Conservation (phyloP, 2,329 filamentous ascomycete species). For the Botrytis cinerea region DNA sequence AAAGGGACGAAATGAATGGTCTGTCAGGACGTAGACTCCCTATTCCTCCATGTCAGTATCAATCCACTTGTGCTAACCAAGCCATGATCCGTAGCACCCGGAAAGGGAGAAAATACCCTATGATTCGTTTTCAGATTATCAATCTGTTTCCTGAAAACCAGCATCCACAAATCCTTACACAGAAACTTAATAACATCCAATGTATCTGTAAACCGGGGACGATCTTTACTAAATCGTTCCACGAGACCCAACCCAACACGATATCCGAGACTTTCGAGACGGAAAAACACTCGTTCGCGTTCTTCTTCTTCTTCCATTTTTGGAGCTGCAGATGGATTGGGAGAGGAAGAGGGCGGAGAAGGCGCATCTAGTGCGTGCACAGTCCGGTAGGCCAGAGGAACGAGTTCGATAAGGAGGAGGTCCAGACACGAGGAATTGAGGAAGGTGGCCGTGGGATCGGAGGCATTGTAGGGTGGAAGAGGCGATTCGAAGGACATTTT, state of each 20-base stretch:
- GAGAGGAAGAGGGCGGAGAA: conserved; percentile 24
- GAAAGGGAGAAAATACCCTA: conserved; percentile 54
- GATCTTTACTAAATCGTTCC: conserved; percentile 81
- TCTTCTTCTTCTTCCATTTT: conserved; percentile 75
- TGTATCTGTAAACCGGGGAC: conserved; percentile 86
- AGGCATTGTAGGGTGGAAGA: conserved; percentile 67
- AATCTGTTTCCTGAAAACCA: conserved; percentile 94
- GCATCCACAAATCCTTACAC: conserved; percentile 96
- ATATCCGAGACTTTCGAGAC: conserved; percentile 84
- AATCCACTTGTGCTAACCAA: background rate
- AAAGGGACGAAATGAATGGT: conserved; percentile 87
- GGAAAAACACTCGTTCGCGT: conserved; percentile 79
- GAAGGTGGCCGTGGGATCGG: conserved; percentile 74
- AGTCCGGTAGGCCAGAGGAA: conserved; percentile 88
- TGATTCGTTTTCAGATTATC: conserved; percentile 99
- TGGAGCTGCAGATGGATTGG: conserved; percentile 16
- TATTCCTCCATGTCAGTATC: conserved; percentile 42
- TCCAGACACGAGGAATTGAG: conserved; percentile 86
- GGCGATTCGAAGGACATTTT: conserved; percentile 74
- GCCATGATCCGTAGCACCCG: background rate
- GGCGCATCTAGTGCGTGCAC: conserved; percentile 65
- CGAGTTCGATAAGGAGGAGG: conserved; percentile 93
- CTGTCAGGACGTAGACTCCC: conserved; percentile 95
- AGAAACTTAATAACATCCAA: conserved; percentile 97
- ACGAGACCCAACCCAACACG: conserved; percentile 89